A percentile compares a stretch with the other conserved stretches of the same genome.
These are phyloP conservation scores for Kluyveromyces wickerhamii DNA, from an alignment of 805 yeast genomes.

Conservation along the genomic window DNA sequence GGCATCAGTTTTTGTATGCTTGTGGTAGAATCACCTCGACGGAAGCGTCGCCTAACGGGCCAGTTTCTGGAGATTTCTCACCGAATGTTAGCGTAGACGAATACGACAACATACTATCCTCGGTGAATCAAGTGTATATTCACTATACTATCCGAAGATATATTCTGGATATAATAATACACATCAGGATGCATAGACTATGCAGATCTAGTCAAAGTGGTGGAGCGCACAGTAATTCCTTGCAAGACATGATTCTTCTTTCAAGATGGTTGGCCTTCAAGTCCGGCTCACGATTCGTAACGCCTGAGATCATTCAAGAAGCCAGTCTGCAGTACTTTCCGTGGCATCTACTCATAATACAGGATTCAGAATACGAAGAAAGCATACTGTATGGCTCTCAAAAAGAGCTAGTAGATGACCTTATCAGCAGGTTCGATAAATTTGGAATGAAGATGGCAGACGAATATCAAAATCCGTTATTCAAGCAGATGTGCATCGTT, in stretches of 20 bases:
- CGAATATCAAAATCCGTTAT: constrained; percentile 19
- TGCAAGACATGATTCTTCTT: constrained; percentile 36
- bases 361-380: constrained; percentile 28
- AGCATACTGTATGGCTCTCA: constrained; percentile 25
- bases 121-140: constrained; percentile 25
- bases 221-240: constrained; percentile 44
- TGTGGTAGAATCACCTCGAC: constrained; percentile 9
- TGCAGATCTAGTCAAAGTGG: constrained; percentile 33
- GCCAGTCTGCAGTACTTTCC: constrained; percentile 46
- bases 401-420: constrained; percentile 20
- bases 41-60: not conserved
- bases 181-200: constrained; percentile 48
- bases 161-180: constrained; percentile 50
- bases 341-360: constrained; percentile 41
- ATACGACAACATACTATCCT: too few relatives aligned
- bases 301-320: constrained; percentile 44
- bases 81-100: too few relatives aligned
- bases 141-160: constrained; percentile 44
- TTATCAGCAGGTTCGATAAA: constrained; percentile 15
- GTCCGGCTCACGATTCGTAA: constrained; percentile 33
- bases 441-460: constrained; percentile 13
- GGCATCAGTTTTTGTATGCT: constrained; percentile 37
- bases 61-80: constrained; percentile 1
- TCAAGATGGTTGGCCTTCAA: constrained; percentile 36
- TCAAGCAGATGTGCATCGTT: constrained; percentile 38